phyloP scores from a whole-genome alignment of 1,284 basidiomycete genomes.

The Fomes fomentarius region DNA sequence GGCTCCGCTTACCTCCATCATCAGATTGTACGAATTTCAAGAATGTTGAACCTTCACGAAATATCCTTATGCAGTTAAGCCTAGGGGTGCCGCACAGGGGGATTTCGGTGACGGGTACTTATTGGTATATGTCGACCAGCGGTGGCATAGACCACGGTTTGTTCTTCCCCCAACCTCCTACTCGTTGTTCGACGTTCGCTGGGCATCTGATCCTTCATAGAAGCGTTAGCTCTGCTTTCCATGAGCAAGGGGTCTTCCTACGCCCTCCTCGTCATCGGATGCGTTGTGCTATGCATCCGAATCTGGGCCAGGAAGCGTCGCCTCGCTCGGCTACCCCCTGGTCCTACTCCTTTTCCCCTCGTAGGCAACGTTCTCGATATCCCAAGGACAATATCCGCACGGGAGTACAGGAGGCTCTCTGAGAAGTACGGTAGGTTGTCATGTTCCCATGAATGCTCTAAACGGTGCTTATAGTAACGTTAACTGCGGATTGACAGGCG shows the following conservation, averaged over 20 bases:
- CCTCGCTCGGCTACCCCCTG: not conserved
- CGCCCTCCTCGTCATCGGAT: not conserved
- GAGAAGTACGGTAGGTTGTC: not conserved
- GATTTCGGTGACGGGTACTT: too few species aligned
- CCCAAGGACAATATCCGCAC: not conserved
- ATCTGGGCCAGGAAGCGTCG: not conserved
- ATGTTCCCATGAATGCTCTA: not conserved
- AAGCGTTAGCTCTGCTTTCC: too few species aligned
- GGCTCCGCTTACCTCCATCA: too few species aligned
- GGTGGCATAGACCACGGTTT: too few species aligned
- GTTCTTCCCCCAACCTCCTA: too few species aligned
- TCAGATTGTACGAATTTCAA: too few species aligned
- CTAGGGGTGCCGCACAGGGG: too few species aligned
- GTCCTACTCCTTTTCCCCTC: constrained; percentile 2
- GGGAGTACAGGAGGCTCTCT: constrained; percentile 2
- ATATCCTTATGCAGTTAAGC: too few species aligned
- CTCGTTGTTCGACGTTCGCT: too few species aligned
- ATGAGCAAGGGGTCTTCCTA: constrained; percentile 5
- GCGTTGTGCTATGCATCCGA: not conserved
- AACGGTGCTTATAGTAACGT: not conserved
- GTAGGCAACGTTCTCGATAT: constrained; percentile 6
- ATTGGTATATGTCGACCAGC: too few species aligned
- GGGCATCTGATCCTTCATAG: too few species aligned
- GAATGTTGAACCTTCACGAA: too few species aligned
- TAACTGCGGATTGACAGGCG: not conserved